Evolutionary conservation across 2,329 filamentous ascomycete genomes (phyloP), one percentile per base, ranked within the genome.

Genomic region (Colletotrichum camelliae): DNA sequence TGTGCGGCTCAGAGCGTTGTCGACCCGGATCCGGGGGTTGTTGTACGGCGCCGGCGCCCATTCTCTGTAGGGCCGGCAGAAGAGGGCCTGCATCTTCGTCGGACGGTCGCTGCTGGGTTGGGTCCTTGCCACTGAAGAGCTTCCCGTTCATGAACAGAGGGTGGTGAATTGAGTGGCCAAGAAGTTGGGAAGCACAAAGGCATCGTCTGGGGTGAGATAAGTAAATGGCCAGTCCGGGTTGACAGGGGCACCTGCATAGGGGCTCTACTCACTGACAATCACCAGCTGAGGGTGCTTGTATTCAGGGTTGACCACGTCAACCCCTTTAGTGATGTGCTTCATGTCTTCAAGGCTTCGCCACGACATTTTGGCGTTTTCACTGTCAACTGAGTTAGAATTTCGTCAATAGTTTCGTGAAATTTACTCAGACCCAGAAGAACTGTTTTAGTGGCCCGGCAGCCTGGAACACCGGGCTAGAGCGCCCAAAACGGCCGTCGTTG

Each of bases 1-100:
- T 5, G 60, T 35, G 18, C 72, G 67, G 72, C 16, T 18, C 6
- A 71, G 13, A 7, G 18, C 67, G 31, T 67, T 70, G 71, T 65
- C 67, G 33, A 33, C 29, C 37, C 27, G 33, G 15, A 57, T 71
- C 4, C n/a, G 13, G 21, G 24, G 29, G 15, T 27, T 27, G 48
- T 74, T 74, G 67, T 64, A 66, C 13, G 48, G 72, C 27, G 67
- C 31, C 7, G 72, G 72, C 5, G 72, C 72, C 72, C 72, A 74
- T 21, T 71, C 58, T 27, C 21, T 37, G 61, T 71, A 74, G 8
- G 72, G 72, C 33, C 5, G n/a, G 48, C 9, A 48, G 61, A 70
- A 66, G 29, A 74, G 67, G 35, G 31, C 5, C 33, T 33, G 48
- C 72, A 39, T 73, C 70, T 4, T 64, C 67, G 3, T 60, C 48